A percentile compares a stretch with the other conserved stretches of the same genome.
phyloP scores from a whole-genome alignment of 2,329 filamentous ascomycete genomes.

The Apiospora koreana region DNA sequence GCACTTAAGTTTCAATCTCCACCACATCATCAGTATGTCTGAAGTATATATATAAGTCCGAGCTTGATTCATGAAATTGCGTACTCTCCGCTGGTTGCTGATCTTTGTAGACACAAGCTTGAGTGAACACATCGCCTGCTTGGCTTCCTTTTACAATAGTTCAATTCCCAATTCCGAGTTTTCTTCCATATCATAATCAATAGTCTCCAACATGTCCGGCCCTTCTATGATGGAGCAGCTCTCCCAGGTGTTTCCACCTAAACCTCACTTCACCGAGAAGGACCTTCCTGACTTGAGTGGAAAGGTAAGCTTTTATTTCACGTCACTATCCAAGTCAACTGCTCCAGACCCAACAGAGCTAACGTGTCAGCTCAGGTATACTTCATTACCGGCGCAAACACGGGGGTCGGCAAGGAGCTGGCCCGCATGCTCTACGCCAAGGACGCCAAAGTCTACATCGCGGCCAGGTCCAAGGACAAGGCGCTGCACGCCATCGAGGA shows the following conservation, averaged over 20 bases:
- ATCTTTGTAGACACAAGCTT: neutral
- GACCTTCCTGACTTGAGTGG: slow-evolving; percentile 19
- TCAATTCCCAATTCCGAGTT: too few species aligned
- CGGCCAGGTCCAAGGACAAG: slow-evolving; percentile 41
- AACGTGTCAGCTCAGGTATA: slow-evolving; percentile 13
- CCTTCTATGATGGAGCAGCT: neutral
- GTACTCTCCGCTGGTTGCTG: too few species aligned
- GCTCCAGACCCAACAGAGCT: neutral
- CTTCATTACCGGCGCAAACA: slow-evolving; percentile 25
- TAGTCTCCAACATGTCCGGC: neutral
- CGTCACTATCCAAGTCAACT: too few species aligned
- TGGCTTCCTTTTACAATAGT: too few species aligned
- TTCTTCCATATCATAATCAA: neutral
- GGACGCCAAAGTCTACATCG: slow-evolving; percentile 45
- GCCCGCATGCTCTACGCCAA: slow-evolving; percentile 40
- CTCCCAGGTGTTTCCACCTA: neutral
- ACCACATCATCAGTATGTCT: neutral
- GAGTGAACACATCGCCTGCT: too few species aligned
- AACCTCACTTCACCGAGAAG: slow-evolving; percentile 20
- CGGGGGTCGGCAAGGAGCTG: slow-evolving; percentile 41
- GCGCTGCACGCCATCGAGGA: slow-evolving; percentile 37
- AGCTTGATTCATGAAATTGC: too few species aligned
- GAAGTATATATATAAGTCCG: neutral
- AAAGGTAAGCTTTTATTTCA: slow-evolving; percentile 14
- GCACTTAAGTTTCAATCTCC: neutral